Evolutionary conservation across 208 protist genomes (phyloP).

Genomic region (Herpetomonas tarakana): DNA sequence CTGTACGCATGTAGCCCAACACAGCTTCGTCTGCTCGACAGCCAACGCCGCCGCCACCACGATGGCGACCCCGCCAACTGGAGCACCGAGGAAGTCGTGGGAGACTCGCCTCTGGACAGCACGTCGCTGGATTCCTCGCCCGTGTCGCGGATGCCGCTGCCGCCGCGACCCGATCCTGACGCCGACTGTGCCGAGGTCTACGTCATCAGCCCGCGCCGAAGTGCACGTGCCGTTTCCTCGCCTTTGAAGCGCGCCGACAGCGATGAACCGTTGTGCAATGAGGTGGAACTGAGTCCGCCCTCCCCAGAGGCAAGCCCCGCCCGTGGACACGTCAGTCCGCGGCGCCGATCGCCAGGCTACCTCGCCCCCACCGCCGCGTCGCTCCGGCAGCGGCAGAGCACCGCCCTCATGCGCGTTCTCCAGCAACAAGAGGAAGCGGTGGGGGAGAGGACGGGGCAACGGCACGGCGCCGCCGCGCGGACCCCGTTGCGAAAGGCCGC

Average conservation of each 20-base stretch:
- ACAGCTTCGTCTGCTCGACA: background rate
- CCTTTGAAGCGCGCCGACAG: too few species aligned
- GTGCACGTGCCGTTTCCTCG: too few species aligned
- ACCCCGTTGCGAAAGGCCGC: too few species aligned
- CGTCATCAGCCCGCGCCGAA: background rate
- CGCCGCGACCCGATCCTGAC: background rate
- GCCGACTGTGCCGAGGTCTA: background rate
- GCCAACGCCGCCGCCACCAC: background rate
- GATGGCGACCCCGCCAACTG: background rate
- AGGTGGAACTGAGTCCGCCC: too few species aligned
- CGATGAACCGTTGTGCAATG: too few species aligned
- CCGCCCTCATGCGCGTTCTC: background rate
- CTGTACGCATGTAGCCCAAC: background rate
- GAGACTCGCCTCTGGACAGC: too few species aligned
- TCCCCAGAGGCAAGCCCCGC: too few species aligned
- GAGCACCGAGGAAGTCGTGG: background rate
- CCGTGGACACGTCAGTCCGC: background rate
- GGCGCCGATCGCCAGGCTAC: background rate
- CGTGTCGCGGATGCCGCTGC: background rate
- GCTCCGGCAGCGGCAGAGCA: background rate
- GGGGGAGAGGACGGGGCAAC: background rate
- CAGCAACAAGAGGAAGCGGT: background rate
- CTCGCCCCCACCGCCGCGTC: constrained; percentile 1
- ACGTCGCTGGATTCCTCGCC: too few species aligned
- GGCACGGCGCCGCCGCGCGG: background rate